Evolutionary conservation across 371 early-diverging fungal species (phyloP), one percentile per base, ranked within the genome.

Genomic region (Blyttiomyces sp.): DNA sequence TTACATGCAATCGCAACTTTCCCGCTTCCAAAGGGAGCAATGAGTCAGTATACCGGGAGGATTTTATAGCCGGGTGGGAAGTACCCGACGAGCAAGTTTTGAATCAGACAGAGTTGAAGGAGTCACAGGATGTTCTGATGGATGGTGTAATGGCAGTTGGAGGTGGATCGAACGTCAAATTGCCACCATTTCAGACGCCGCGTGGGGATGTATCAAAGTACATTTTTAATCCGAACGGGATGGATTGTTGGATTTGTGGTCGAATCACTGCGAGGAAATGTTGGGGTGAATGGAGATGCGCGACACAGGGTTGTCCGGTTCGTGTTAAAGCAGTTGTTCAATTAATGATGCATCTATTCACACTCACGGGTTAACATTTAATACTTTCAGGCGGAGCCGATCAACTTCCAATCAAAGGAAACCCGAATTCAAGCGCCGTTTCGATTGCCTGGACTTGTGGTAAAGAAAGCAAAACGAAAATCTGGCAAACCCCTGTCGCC

Each of bases 211-310:
- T 16, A 31, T 51, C 51, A 6, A 31, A 9, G 9, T 13, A 51
- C 11, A 13, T 31, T 28, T 27, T 16, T 28, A 13, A 45, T 45
- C 57, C 57, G 26, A 24, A 43, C 19, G 57, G 45, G 19, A 19
- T 56, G n/a, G 57, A 56, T 0, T 58, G 58, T 23, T 13, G 7
- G 24, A 21, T 23, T 16, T 58, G 58, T 33, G 58, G 58, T 17
- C 58, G 58, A 6, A 58, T 58, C n/a, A 58, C 49, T 30, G 32
- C 35, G 11, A n/a, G 58, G 17, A 39, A 49, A 34, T 3, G 9
- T 6, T 58, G 58, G 58, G 49, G 39, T 49, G n/a, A 24, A 17
- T 58, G 58, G 58, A 58, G 49, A 23, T 58, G 58, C 35, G 35
- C 9, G n/a, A 49, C 26, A 11, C 7, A 19, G 13, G 36, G 16